Conservation (phyloP, 148 eudicot species). For the Rhododendron henanense region DNA sequence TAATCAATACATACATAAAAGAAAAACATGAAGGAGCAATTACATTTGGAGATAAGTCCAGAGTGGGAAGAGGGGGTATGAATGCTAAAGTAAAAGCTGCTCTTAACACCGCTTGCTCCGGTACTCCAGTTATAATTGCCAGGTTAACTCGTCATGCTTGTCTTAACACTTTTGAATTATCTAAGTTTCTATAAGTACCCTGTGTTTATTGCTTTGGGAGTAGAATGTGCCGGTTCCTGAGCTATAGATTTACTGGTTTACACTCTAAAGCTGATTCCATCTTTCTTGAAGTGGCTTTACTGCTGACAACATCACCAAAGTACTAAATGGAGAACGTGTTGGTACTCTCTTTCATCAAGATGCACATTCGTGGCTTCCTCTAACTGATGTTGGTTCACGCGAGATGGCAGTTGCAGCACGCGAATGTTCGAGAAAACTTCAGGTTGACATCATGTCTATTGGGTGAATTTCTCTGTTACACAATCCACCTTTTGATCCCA, state of each 20-base stretch:
- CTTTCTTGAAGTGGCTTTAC: slow-evolving; percentile 61
- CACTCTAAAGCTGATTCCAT: slow-evolving; percentile 8
- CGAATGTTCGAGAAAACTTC: slow-evolving; percentile 70
- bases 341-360: slow-evolving; percentile 88
- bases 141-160: slow-evolving; percentile 22
- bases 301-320: slow-evolving; percentile 57
- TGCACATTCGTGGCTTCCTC: slow-evolving; percentile 52
- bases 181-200: not conserved
- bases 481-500: not conserved
- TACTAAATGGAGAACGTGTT: slow-evolving; percentile 57
- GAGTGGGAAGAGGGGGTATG: slow-evolving; percentile 64
- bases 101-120: slow-evolving; percentile 35
- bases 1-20: slow-evolving; percentile 69
- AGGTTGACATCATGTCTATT: slow-evolving; percentile 33
- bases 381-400: slow-evolving; percentile 54
- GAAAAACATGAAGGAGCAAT: slow-evolving; percentile 37
- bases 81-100: slow-evolving; percentile 55
- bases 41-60: slow-evolving; percentile 47
- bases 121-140: slow-evolving; percentile 43
- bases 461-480: not conserved
- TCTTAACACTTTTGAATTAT: not conserved
- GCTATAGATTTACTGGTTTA: not conserved
- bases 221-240: not conserved
- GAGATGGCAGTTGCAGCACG: slow-evolving; percentile 87
- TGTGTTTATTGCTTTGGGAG: not conserved